Base-by-base conservation (phyloP, 2,329 filamentous ascomycete species). In the Alternaria infectoria region DNA sequence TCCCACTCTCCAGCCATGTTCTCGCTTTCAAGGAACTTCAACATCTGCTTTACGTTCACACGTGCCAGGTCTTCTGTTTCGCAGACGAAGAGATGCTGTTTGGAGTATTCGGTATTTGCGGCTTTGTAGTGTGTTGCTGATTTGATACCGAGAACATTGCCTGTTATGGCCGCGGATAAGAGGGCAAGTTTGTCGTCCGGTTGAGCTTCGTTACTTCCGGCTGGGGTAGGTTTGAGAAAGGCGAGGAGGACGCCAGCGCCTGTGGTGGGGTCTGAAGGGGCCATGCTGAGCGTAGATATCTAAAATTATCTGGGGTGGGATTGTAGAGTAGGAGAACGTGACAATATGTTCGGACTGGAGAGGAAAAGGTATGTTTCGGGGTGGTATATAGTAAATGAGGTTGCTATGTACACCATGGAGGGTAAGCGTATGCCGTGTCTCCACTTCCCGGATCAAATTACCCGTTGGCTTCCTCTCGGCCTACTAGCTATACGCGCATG, bases 41-140 rank as follows among this genome's bases (percentile, higher is more conserved):
- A 44, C 12, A 76, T 59, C 5, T 58, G 59, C 43, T 65, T 65
- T 19, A 74, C 47, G 19, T 69, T 64, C 9, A 73, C 56, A 1
- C 50, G 28, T 12, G 66, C 54, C 2, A 78, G 54, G 57, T 78
- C 69, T 4, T 68, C 61, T 2, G 74, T 50, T n/a, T 69, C 66
- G 56, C 72, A 72, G 5, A 79, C 46, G 15, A 71, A n/a, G 52
- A 78, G 65, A 43, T 70, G 57, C 44, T 67, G 71, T 45, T 71
- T 72, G 23, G 56, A 45, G 43, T 71, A 71, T 3, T 57, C 28
- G 2, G 69, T 45, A 62, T 72, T 67, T 3, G 66, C 72, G 6
- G 73, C 69, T 52, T 69, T 66, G 64, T 70, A 78, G 0, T 43
- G 32, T 2, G 15, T 32, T 10, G 44, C 23, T 1, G 30, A 10